Percentiles rank a stretch among this genome's conserved stretches.
These are phyloP conservation scores for Meyerozyma guilliermondii DNA, from an alignment of 1,139 yeast species.

Conservation along the genomic window DNA sequence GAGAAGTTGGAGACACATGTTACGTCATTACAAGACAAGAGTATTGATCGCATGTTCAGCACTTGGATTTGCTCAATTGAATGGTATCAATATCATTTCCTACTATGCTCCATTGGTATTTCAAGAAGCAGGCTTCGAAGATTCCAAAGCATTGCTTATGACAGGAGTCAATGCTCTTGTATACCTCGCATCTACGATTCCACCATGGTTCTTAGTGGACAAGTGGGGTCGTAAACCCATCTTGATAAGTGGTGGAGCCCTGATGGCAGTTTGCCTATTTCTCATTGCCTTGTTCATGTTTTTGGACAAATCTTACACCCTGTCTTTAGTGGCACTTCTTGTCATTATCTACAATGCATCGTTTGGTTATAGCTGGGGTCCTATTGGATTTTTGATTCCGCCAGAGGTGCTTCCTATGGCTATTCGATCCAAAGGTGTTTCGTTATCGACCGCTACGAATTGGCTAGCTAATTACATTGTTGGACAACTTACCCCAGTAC, in stretches of 20 bases:
- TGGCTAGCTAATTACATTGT: conserved; percentile 53
- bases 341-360: conserved; percentile 49
- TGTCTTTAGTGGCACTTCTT: conserved; percentile 42
- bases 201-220: conserved; percentile 54
- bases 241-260: conserved; percentile 42
- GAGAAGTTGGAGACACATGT: conserved; percentile 43
- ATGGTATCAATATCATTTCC: conserved; percentile 51
- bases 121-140: conserved; percentile 47
- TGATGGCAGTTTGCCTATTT: conserved; percentile 42
- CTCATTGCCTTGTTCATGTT: conserved; percentile 38
- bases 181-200: conserved; percentile 43
- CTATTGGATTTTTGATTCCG: conserved; percentile 50
- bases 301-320: conserved; percentile 33
- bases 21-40: conserved; percentile 31
- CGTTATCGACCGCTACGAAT: conserved; percentile 49
- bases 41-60: conserved; percentile 48
- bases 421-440: conserved; percentile 50
- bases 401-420: conserved; percentile 53
- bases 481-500: conserved; percentile 49
- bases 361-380: conserved; percentile 57
- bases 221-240: conserved; percentile 52
- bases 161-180: conserved; percentile 50
- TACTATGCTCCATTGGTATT: conserved; percentile 56
- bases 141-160: conserved; percentile 45
- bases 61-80: conserved; percentile 50